These are phyloP conservation scores for Chalciporus sp. DNA, from an alignment of 1,284 basidiomycete species.

Conservation along the genomic window DNA sequence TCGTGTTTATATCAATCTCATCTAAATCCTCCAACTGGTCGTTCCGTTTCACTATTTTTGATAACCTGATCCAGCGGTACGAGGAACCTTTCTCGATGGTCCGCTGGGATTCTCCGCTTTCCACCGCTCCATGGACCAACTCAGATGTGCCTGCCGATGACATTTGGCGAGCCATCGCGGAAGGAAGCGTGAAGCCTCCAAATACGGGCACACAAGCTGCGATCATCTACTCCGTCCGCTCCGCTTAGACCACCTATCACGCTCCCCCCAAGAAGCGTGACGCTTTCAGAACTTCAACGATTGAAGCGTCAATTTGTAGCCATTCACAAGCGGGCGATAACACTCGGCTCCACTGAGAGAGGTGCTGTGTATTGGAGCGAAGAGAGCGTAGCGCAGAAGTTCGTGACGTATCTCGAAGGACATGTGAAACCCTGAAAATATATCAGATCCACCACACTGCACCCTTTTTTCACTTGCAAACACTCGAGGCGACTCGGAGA, in stretches of 20 bases:
- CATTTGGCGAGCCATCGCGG: slow-evolving; percentile 84
- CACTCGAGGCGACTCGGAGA: too few species aligned
- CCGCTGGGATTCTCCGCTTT: slow-evolving; percentile 95
- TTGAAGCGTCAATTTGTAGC: slow-evolving; percentile 88
- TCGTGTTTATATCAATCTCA: slow-evolving; percentile 11
- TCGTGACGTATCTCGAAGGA: slow-evolving; percentile 80
- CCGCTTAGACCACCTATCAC: slow-evolving; percentile 38
- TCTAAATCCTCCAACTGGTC: not conserved
- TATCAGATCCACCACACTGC: not conserved
- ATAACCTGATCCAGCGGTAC: slow-evolving; percentile 87
- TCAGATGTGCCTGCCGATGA: slow-evolving; percentile 66
- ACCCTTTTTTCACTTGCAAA: not conserved
- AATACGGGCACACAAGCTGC: slow-evolving; percentile 86
- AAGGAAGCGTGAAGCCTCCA: slow-evolving; percentile 81
- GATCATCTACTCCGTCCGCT: slow-evolving; percentile 35
- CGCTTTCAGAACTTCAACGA: slow-evolving; percentile 83
- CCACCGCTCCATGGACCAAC: slow-evolving; percentile 82
- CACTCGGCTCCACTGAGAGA: slow-evolving; percentile 79
- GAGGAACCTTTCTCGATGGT: slow-evolving; percentile 98
- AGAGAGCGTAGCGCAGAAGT: slow-evolving; percentile 71
- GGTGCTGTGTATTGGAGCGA: slow-evolving; percentile 79
- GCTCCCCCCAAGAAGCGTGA: slow-evolving; percentile 70
- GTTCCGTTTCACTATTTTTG: slow-evolving; percentile 58
- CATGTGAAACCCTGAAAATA: slow-evolving; percentile 50
- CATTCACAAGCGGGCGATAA: slow-evolving; percentile 86